These are phyloP conservation scores for Populus euphratica DNA, from an alignment of 345 rosid genomes.

Conservation along the genomic window DNA sequence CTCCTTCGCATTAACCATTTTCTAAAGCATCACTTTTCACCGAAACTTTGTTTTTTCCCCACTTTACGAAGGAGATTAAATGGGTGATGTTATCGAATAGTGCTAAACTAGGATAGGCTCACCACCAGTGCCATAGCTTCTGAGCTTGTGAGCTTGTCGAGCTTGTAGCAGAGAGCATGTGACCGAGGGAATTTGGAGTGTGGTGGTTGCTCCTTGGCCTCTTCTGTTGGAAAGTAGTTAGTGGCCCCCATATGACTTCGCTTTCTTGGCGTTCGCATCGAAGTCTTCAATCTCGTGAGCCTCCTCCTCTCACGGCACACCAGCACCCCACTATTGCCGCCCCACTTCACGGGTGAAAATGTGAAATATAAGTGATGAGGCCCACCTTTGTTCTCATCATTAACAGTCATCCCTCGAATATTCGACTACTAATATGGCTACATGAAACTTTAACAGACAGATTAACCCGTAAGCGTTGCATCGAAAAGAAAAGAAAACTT, in stretches of 20 bases:
- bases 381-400: neutral
- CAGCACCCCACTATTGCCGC: slow-evolving; percentile 36
- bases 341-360: slow-evolving; percentile 45
- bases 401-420: neutral
- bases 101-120: no score
- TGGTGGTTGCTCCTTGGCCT: slow-evolving; percentile 17
- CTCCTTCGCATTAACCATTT: no score
- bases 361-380: neutral
- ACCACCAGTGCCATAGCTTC: no score
- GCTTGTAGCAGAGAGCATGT: neutral
- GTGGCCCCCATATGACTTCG: slow-evolving; percentile 14
- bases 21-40: no score
- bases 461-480: no score
- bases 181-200: neutral
- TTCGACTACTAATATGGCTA: no score
- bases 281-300: slow-evolving; percentile 38
- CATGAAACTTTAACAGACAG: no score
- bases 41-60: no score
- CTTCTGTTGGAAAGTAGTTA: slow-evolving; percentile 11
- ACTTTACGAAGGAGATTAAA: no score
- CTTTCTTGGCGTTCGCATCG: slow-evolving; percentile 12
- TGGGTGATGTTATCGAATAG: no score
- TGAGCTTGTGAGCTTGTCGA: no score
- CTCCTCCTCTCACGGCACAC: neutral
- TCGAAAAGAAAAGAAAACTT: no score